Base-by-base conservation (phyloP, 805 yeast species). In the Candida coquimbonensis region DNA sequence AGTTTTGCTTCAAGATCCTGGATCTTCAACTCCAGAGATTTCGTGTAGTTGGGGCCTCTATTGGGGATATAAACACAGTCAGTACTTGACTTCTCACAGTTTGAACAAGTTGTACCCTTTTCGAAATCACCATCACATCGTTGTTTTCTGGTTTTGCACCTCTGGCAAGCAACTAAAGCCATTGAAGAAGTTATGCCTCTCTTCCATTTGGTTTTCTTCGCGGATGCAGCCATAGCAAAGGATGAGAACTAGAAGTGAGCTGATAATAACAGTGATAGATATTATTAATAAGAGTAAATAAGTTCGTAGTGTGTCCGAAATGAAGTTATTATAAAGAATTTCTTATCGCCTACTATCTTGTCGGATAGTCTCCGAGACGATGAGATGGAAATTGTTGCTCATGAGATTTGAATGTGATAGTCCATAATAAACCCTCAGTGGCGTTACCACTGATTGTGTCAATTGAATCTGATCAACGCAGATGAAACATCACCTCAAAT, bases 101-200 rank as follows among this genome's bases (percentile, higher is more conserved):
- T 40, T 4, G 43, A 14, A 11, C 43, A 40, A 4, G 31, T 4
- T 3, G n/a, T 9, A 4, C 31, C 24, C 9, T 31, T 40, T 26
- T 34, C 29, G 17, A 40, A 40, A 16, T 34, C 33, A 16, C 43
- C 43, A 33, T 40, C 43, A 34, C 43, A 40, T 33, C 34, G 34
- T 12, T 40, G 43, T 21, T 40, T 40, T 11, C 43, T 33, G 3
- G 32, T 12, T 25, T 40, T 40, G 24, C 43, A 40, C n/a, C 43
- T 21, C n/a, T 33, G 16, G 17, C 43, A 40, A 9, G 43, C 43
- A 8, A 40, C 43, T 7, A 39, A 11, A 11, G 36, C 42, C 19
- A 39, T 32, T 17, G 37, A 16, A 9, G 31, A 29, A 13, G 14
- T 29, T 29, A 6, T 2, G 31, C 7, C 5, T 29, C 31, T 29